Evolutionary conservation across 306 rosid species (phyloP).

Genomic region (Casuarina glauca): DNA sequence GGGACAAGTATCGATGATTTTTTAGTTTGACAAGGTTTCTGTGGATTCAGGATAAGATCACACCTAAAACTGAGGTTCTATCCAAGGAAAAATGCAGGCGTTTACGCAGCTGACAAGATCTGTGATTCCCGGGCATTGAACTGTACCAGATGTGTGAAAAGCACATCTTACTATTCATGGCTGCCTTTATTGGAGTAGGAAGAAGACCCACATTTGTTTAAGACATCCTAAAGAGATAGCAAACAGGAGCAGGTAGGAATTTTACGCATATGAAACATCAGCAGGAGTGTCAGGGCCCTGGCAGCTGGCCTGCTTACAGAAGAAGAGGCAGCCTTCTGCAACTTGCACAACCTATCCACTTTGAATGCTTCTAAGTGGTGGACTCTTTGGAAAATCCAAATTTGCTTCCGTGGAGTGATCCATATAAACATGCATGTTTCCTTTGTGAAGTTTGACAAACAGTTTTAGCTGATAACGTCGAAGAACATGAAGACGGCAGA

Average conservation of each 20-base stretch:
- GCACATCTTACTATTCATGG: not conserved
- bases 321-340: not conserved
- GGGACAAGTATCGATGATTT: too few relatives aligned
- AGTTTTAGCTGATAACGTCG: not conserved
- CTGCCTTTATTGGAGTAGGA: not conserved
- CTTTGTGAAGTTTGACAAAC: not conserved
- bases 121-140: not conserved
- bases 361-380: slow-evolving; percentile 13
- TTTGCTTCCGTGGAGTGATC: not conserved
- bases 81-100: not conserved
- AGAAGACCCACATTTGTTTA: not conserved
- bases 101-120: not conserved
- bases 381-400: not conserved
- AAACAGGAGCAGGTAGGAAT: slow-evolving; percentile 8
- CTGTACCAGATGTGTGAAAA: not conserved
- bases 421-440: not conserved
- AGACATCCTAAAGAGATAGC: not conserved
- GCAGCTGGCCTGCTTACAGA: slow-evolving; percentile 7
- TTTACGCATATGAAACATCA: not conserved
- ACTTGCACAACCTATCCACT: not conserved
- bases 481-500: not conserved
- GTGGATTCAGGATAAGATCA: too few relatives aligned
- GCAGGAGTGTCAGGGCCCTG: not conserved
- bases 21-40: too few relatives aligned
- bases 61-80: too few relatives aligned